Evolutionary conservation across 2,329 filamentous ascomycete species (phyloP).

Genomic region (Sarocladium brachiariae): DNA sequence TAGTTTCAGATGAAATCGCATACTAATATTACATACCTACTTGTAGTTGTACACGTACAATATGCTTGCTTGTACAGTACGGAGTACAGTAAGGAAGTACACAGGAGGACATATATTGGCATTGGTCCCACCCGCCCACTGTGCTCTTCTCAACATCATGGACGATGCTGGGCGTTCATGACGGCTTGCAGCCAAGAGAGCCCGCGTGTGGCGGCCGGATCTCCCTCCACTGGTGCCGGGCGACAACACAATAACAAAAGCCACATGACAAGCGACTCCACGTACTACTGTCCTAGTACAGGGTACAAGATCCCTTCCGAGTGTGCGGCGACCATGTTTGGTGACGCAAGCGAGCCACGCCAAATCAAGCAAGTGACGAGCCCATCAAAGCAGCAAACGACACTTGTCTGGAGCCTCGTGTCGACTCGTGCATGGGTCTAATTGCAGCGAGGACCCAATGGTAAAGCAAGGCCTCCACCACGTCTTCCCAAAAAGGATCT

Average conservation of each 20-base stretch:
- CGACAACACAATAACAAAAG: too few relatives aligned
- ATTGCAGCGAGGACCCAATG: neutral
- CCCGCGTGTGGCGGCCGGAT: too few relatives aligned
- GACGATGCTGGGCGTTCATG: too few relatives aligned
- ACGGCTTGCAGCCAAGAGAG: too few relatives aligned
- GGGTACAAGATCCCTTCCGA: neutral
- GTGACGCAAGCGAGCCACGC: neutral
- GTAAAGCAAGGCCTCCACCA: neutral
- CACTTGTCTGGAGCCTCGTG: conserved; percentile 4
- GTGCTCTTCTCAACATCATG: too few relatives aligned
- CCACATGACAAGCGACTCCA: neutral
- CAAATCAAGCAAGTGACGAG: conserved; percentile 7
- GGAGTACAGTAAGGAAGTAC: too few relatives aligned
- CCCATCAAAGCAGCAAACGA: neutral
- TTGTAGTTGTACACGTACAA: too few relatives aligned
- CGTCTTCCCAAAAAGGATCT: neutral
- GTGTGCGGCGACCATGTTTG: neutral
- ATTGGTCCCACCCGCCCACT: neutral
- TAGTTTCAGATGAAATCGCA: conserved; percentile 7
- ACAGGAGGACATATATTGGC: too few relatives aligned
- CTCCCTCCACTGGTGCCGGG: too few relatives aligned
- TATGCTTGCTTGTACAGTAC: too few relatives aligned
- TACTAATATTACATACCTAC: too few relatives aligned
- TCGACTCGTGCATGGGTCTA: neutral
- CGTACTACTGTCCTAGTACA: neutral